Evolutionary conservation across 2,329 filamentous ascomycete genomes (phyloP), one percentile per base, ranked within the genome.

Genomic region (Berkeleyomyces rouxiae): DNA sequence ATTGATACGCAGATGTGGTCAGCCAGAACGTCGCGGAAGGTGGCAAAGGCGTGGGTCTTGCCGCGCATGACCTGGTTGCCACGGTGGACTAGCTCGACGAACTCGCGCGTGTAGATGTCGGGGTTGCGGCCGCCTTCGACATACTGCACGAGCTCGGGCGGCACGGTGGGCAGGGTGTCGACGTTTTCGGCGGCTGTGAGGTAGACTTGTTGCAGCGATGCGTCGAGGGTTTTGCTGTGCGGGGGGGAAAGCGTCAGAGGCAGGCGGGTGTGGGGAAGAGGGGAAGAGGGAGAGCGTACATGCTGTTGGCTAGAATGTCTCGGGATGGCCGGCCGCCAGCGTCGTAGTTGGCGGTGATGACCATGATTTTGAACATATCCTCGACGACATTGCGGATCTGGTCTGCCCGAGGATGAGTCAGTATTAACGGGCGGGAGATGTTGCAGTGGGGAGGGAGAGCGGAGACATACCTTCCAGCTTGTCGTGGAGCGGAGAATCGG

Each of bases 91-190:
- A 84, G 76, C 79, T 87, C 84, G 69, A 87, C 83, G 68, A 87
- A 87, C 74, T 87, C 84, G 69, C 84, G 78, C 62, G 84, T 87
- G 76, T 87, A 87, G 68, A 87, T 87, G 72, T 87, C 84, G 2
- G 84, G 84, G 74, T 87, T 87, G 59, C 84, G 82, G 53, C 84
- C 84, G 70, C 82, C 81, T 71, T 87, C 84, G 68, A 87, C 84
- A 73, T 87, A 87, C 69, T 82, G 76, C 65, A 86, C 77, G 10
- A 87, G 78, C 68, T 86, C 83, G 60, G 79, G 79, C 2, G 83
- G 83, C 31, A 85, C 77, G 40, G 71, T 72, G 3, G 81, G 80
- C 47, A 83, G 76, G 16, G 62, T 62, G 58, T 58, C 47, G 66
- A 71, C 65, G 10, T 74, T 73, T 33, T 73, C 71, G 31, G 74